Evolutionary conservation across 345 rosid genomes (phyloP), one percentile per base, ranked within the genome.

Genomic region (Cardamine resedifolia): DNA sequence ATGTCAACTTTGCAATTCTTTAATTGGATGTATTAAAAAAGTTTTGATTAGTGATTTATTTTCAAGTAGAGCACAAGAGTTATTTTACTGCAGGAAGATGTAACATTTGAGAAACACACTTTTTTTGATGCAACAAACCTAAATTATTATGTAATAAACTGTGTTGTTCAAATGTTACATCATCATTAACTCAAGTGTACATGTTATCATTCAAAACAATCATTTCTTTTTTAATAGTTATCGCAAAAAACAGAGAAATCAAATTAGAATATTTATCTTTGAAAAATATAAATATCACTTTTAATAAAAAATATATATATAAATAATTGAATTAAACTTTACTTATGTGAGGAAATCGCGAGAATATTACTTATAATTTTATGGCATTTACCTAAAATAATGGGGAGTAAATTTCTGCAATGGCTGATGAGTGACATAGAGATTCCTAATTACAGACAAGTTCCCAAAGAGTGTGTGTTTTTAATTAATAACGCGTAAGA

Each of bases 361-460:
- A 20, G 27, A 20, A 20, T 3, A 10, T 19, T 48, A 36, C 41
- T 36, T 10, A 11, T 1, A 4, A 21, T 10, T 4, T 55, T 7
- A 18, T 19, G 26, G 10, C n/a, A 34, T 18, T 34, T 4, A 70
- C 49, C n/a, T 48, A 16, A 36, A 28, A 24, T 23, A 16, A 36
- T 7, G 9, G 19, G 11, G 19, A 52, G 11, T 4, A 4, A 18
- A 12, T 7, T 59, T 34, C 6, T 34, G 44, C 44, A 62, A 33
- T 31, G 69, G 43, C 24, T 30, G 68, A 38, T 39, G 58, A 56
- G 51, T 64, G 50, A 55, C 66, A 64, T 64, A 64, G 58, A 73
- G 65, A 65, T 73, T 73, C 58, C 23, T 48, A 56, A 24, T 62
- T 10, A 62, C 69, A n/a, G 55, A 71, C 45, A 71, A 71, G 26